These are phyloP conservation scores for Aurifilum marmelostoma DNA, from an alignment of 2,329 filamentous ascomycete genomes.

Conservation along the genomic window DNA sequence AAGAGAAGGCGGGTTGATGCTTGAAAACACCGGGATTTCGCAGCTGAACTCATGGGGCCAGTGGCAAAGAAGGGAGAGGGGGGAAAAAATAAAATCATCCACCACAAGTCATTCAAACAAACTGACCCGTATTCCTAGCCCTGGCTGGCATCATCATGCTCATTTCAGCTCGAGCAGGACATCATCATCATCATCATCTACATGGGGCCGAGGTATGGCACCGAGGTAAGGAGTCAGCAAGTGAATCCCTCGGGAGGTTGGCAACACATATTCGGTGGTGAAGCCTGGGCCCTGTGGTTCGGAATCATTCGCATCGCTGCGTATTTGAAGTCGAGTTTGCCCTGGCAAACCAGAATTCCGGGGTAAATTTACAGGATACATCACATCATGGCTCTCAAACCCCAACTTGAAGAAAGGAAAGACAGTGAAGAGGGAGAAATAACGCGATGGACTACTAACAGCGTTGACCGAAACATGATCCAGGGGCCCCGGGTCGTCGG, in stretches of 20 bases:
- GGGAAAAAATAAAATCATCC: neutral
- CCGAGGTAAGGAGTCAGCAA: neutral
- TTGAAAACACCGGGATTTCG: too few species aligned
- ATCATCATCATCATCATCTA: neutral
- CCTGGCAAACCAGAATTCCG: neutral
- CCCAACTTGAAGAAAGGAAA: neutral
- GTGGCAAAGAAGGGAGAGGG: constrained; percentile 3
- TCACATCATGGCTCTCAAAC: neutral
- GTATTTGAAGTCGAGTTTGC: neutral
- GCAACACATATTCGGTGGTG: neutral
- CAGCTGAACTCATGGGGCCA: constrained; percentile 11
- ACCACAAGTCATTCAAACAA: neutral
- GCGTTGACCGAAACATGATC: neutral
- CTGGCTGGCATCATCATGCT: neutral
- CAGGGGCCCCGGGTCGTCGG: constrained; percentile 7
- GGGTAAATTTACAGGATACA: neutral
- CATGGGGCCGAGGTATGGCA: neutral
- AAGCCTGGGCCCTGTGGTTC: neutral
- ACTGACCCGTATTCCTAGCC: neutral
- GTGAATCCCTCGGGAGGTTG: neutral
- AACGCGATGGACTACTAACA: neutral
- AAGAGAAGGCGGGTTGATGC: neutral
- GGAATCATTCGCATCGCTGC: neutral
- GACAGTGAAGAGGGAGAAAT: neutral
- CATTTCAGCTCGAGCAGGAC: constrained; percentile 1